These are phyloP conservation scores for Lanzia echinophila DNA, from an alignment of 2,329 filamentous ascomycete genomes.

Conservation along the genomic window DNA sequence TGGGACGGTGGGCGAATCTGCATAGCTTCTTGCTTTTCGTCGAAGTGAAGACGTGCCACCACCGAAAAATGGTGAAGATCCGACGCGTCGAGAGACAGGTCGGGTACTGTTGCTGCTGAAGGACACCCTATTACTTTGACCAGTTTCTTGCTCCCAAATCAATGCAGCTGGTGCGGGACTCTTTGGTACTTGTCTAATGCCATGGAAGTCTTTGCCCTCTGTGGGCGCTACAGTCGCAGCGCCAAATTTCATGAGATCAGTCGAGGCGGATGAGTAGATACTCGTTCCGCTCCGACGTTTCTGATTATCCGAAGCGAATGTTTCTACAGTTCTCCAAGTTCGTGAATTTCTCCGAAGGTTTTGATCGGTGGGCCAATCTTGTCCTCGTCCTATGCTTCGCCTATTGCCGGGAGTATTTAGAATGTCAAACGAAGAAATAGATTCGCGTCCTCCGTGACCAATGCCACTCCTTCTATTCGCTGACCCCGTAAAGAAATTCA, in stretches of 20 bases:
- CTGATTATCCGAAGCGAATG: conserved; percentile 8
- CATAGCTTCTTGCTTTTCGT: conserved; percentile 18
- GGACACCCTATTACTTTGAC: not conserved
- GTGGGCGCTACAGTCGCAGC: conserved; percentile 16
- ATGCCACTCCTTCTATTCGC: conserved; percentile 14
- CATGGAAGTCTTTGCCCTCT: conserved; percentile 12
- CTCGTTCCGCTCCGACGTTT: conserved; percentile 16
- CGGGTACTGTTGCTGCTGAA: conserved; percentile 13
- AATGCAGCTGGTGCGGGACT: conserved; percentile 11
- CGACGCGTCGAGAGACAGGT: conserved; percentile 22
- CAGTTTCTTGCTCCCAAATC: conserved; percentile 6
- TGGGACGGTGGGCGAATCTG: conserved; percentile 24
- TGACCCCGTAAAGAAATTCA: conserved; percentile 11
- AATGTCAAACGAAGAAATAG: conserved; percentile 15
- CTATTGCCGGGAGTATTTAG: conserved; percentile 5
- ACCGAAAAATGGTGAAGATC: conserved; percentile 27
- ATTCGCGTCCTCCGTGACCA: conserved; percentile 20
- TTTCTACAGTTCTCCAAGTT: conserved; percentile 20
- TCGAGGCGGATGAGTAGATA: conserved; percentile 3
- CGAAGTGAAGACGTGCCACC: conserved; percentile 7
- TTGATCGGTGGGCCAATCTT: conserved; percentile 12
- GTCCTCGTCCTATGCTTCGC: conserved; percentile 24
- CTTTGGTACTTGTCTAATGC: conserved; percentile 9
- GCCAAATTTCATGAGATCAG: not conserved
- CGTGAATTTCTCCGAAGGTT: conserved; percentile 17